Percentiles rank a stretch among this genome's conserved stretches.
phyloP scores from a whole-genome alignment of 2,329 filamentous ascomycete species.

The Fusarium sp. region DNA sequence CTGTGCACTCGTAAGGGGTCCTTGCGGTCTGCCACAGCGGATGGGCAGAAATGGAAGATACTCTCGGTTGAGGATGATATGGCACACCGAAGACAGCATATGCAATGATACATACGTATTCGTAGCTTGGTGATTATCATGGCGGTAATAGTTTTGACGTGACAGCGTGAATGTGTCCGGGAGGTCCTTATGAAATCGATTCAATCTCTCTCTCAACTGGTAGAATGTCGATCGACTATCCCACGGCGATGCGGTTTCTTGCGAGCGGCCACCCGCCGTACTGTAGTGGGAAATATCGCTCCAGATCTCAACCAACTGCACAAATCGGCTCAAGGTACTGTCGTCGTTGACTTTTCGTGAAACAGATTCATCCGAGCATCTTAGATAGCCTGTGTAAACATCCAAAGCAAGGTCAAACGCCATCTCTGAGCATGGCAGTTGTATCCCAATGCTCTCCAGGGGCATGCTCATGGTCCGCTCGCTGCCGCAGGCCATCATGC shows the following conservation, averaged over 20 bases:
- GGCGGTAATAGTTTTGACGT: constrained; percentile 71
- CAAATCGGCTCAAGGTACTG: constrained; percentile 64
- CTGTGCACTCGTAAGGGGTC: constrained; percentile 60
- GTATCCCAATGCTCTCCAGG: constrained; percentile 70
- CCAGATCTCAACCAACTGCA: constrained; percentile 70
- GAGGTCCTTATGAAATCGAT: constrained; percentile 53
- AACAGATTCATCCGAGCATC: constrained; percentile 11
- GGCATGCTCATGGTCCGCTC: constrained; percentile 70
- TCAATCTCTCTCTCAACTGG: constrained; percentile 63
- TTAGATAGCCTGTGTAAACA: constrained; percentile 64
- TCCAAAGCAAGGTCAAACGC: constrained; percentile 73
- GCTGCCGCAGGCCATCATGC: constrained; percentile 74
- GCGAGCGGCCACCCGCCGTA: constrained; percentile 63
- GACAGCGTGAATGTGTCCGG: constrained; percentile 70
- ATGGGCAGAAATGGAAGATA: constrained; percentile 45
- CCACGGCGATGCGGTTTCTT: constrained; percentile 69
- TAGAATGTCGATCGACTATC: constrained; percentile 65
- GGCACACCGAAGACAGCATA: constrained; percentile 72
- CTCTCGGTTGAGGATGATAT: constrained; percentile 62
- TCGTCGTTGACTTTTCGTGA: constrained; percentile 52
- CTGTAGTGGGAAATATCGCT: constrained; percentile 69
- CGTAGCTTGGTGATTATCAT: constrained; percentile 72
- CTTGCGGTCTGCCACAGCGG: constrained; percentile 59
- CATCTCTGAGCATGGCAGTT: constrained; percentile 75
- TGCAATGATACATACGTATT: constrained; percentile 76